Conservation (phyloP, 768 basidiomycete species). For the Suillus subaureus region DNA sequence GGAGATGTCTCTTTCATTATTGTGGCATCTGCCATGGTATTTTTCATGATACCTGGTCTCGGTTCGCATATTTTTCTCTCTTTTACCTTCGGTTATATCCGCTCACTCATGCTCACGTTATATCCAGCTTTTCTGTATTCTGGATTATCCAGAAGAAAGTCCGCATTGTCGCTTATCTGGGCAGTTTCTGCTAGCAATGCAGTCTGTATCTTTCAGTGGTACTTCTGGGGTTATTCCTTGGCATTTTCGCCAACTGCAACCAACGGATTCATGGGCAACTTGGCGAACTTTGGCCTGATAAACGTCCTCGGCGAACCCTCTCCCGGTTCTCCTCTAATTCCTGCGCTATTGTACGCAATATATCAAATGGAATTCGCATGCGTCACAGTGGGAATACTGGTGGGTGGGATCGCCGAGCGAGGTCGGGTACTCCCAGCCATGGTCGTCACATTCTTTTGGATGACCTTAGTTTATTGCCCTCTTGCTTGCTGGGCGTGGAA, state of each 20-base stretch:
- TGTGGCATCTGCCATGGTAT: slow-evolving; percentile 68
- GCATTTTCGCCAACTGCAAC: slow-evolving; percentile 79
- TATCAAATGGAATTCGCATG: slow-evolving; percentile 89
- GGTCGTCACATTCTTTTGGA: slow-evolving; percentile 82
- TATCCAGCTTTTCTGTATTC: slow-evolving; percentile 70
- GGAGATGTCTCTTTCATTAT: slow-evolving; percentile 77
- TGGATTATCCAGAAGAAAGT: slow-evolving; percentile 72
- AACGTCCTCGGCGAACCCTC: slow-evolving; percentile 72
- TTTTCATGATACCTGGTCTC: slow-evolving; percentile 78
- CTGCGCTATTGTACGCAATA: slow-evolving; percentile 80
- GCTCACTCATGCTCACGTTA: slow-evolving; percentile 3
- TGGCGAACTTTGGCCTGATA: slow-evolving; percentile 77
- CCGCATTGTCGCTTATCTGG: slow-evolving; percentile 72
- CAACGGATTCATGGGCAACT: slow-evolving; percentile 78
- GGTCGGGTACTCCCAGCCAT: slow-evolving; percentile 82
- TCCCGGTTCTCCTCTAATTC: slow-evolving; percentile 79
- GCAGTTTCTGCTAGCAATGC: slow-evolving; percentile 73
- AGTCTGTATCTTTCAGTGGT: slow-evolving; percentile 81
- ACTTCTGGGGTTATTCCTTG: slow-evolving; percentile 80
- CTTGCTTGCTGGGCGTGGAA: slow-evolving; percentile 88
- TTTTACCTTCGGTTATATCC: slow-evolving; percentile 9
- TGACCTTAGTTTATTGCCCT: slow-evolving; percentile 86
- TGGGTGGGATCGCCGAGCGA: slow-evolving; percentile 85
- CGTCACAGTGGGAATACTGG: slow-evolving; percentile 74
- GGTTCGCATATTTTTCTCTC: slow-evolving; percentile 39